Base-by-base conservation (phyloP, 1,139 yeast genomes). In the Geotrichum cucujoidarum region DNA sequence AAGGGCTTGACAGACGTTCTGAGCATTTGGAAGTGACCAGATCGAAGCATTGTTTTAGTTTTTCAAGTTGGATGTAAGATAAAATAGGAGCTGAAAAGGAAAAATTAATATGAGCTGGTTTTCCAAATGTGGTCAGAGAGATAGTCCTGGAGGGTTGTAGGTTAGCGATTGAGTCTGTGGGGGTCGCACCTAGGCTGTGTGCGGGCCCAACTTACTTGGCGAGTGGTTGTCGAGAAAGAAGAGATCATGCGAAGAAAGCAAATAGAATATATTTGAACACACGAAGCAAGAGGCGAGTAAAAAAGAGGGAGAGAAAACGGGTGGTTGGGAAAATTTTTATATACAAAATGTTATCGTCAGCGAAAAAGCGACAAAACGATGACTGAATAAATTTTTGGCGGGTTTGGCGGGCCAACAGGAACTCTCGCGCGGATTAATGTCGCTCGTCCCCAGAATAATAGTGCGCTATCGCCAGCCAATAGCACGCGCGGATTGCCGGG, bases 61-160 rank as follows among this genome's bases (percentile, higher is more conserved):
- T 13, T 7, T 20, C n/a, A 27, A 21, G 14, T 21, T 20, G 25
- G 11, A n/a, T 10, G 24, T 20, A 13, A 20, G n/a, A 17, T 17
- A 7, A 14, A 8, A 5, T 31, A 17, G 16, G 50, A 40, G 25
- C 37, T 49, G 45, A 40, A 38, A 22, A 10, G 35, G 30, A 24
- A 31, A 42, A 14, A 43, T 62, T 59, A 66, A 51, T 60, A 59
- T 56, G 68, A 68, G 59, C 62, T 66, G 56, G 73, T 70, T 63
- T 74, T 74, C 78, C 78, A 74, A 66, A 74, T 69, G 66, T 73
- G 77, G 64, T 74, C 78, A 49, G 58, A 52, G 36, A 55, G 54
- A 48, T 53, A 56, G 57, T 48, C 34, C 24, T 40, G 16, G 18
- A n/a, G n/a, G n/a, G 27, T 6, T 24, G 10, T 24, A 24, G 27